Percentiles rank a stretch among this genome's conserved stretches.
Evolutionary conservation across 1,284 basidiomycete species (phyloP).

Genomic region (Golubevia pallescens): DNA sequence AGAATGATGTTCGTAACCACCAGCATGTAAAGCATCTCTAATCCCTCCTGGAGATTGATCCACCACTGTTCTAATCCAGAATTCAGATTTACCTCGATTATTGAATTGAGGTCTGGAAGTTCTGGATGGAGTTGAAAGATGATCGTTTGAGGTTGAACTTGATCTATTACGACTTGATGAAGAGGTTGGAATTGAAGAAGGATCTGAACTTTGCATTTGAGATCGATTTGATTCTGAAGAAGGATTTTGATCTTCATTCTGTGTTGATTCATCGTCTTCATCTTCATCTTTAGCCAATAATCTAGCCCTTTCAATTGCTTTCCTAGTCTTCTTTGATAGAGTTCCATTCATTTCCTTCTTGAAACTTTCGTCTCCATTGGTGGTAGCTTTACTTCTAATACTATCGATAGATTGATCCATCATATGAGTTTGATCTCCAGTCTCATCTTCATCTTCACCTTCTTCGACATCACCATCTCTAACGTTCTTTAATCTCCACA

Average conservation of each 20-base stretch:
- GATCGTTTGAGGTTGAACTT: background rate
- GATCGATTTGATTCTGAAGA: background rate
- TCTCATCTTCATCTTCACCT: background rate
- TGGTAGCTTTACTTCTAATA: background rate
- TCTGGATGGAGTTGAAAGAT: too few relatives aligned
- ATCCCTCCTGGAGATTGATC: constrained; percentile 37
- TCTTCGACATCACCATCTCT: background rate
- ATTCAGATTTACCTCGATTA: background rate
- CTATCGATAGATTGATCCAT: background rate
- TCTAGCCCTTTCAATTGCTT: background rate
- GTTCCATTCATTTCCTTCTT: background rate
- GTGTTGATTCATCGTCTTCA: background rate
- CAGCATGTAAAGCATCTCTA: constrained; percentile 42
- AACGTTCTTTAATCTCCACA: background rate
- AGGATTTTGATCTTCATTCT: background rate
- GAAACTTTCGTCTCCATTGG: background rate
- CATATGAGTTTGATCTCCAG: too few relatives aligned
- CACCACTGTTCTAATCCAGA: constrained; percentile 23
- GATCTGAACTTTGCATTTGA: background rate
- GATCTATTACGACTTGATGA: too few relatives aligned
- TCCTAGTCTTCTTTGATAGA: background rate
- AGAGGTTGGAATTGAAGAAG: background rate
- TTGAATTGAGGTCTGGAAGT: background rate
- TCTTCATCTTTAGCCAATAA: background rate
- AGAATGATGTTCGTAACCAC: constrained; percentile 41